Evolutionary conservation across 1,284 basidiomycete genomes (phyloP), one percentile per base, ranked within the genome.

Genomic region (Puccinia triticina): DNA sequence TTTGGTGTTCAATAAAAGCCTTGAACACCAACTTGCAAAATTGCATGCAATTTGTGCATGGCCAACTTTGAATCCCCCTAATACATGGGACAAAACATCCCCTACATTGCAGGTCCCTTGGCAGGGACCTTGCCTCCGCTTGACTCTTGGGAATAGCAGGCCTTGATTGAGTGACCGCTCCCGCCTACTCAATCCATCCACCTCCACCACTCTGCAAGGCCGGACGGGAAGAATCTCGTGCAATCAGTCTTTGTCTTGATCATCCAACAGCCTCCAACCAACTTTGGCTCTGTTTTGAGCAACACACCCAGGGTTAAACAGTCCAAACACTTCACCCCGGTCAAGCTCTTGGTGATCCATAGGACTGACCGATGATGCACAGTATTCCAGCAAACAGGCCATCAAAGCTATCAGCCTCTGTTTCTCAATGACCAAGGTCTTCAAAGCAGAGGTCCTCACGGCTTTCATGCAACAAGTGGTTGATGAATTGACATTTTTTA

Each of bases 361-460:
- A 91, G 94, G n/a, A n/a, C n/a, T n/a, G 84, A 23, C 50, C 2
- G 73, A 57, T 64, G 46, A 75, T 26, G 10, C 18, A 43, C 66
- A n/a, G 66, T 59, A 43, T 59, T 14, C 48, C 8, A 46, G 50
- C 3, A 82, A 59, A 55, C 86, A 96, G 46, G 78, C 78, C 40
- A 80, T 80, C 43, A 69, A 80, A 64, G 96, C 96, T 34, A 96
- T 99, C 84, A 92, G 92, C 48, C 95, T 99, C 84, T 99, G 97
- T 87, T 99, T 99, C 89, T 93, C 93, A 0, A 96, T 99, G 94
- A 95, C 96, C 32, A 95, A 98, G 85, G 92, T 98, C 61, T 99
- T 95, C 90, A 92, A 94, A 53, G 95, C 94, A 64, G 96, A 99
- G 87, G 93, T 98, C 72, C 91, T 99, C 18, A 96, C 93, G 7